Evolutionary conservation across 352 stramenopile genomes (phyloP).

Genomic region (Phytopythium litorale): DNA sequence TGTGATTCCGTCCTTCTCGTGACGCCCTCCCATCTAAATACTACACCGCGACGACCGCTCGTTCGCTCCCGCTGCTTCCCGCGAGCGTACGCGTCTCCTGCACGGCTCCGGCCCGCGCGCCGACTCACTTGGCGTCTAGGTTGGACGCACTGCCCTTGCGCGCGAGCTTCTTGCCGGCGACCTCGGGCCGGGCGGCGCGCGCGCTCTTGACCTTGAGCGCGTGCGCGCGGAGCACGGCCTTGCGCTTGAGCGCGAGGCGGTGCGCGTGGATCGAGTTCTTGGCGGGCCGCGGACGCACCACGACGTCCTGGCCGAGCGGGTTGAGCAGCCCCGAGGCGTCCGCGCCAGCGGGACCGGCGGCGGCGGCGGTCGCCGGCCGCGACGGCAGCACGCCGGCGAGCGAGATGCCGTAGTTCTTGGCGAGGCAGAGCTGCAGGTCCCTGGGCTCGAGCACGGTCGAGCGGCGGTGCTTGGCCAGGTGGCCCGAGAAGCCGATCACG

Average conservation of each 20-base stretch:
- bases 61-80: not conserved
- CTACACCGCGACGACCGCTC: not conserved
- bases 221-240: constrained; percentile 53
- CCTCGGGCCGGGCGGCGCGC: constrained; percentile 26
- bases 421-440: constrained; percentile 77
- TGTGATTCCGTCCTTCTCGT: not conserved
- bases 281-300: constrained; percentile 46
- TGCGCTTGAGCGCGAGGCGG: constrained; percentile 72
- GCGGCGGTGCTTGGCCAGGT: constrained; percentile 73
- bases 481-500: constrained; percentile 62
- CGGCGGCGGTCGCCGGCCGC: not conserved
- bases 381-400: constrained; percentile 51
- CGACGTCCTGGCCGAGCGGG: constrained; percentile 49
- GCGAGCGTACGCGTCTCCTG: not conserved
- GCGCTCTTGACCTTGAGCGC: constrained; percentile 47
- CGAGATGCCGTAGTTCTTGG: constrained; percentile 86
- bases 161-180: constrained; percentile 33
- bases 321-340: constrained; percentile 20
- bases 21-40: not conserved
- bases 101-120: not conserved
- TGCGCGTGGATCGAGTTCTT: constrained; percentile 86
- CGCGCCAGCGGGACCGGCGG: not conserved
- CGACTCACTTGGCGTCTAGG: constrained; percentile 25
- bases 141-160: constrained; percentile 43
- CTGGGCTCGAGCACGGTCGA: constrained; percentile 65